Percentiles rank a stretch among this genome's conserved stretches.
phyloP scores from a whole-genome alignment of 1,284 basidiomycete species.

The Tilletia caries region DNA sequence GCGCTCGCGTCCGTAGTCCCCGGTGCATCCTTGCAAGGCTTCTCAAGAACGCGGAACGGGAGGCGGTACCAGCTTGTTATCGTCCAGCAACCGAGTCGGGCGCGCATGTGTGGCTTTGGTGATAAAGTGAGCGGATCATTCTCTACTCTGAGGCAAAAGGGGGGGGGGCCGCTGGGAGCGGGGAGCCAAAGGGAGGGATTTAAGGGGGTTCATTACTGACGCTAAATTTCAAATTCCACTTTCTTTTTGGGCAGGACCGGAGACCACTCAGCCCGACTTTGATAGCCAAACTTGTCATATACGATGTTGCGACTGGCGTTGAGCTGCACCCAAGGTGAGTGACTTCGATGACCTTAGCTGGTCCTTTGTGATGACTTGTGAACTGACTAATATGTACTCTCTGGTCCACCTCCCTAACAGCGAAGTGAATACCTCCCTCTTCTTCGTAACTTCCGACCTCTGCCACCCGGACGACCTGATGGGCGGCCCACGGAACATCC shows the following conservation, averaged over 20 bases:
- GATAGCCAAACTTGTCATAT: conserved; percentile 42
- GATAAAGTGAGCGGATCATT: conserved; percentile 27
- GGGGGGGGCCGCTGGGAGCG: no score
- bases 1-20: background rate
- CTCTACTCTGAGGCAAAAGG: background rate
- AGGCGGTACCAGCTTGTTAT: conserved; percentile 33
- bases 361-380: no score
- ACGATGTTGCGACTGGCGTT: conserved; percentile 34
- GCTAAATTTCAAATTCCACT: background rate
- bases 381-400: no score
- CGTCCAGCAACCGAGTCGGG: conserved; percentile 41
- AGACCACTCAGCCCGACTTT: conserved; percentile 44
- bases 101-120: conserved; percentile 46
- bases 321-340: conserved; percentile 34
- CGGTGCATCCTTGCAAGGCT: background rate
- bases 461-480: conserved; percentile 42
- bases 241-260: conserved; percentile 28
- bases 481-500: conserved; percentile 35
- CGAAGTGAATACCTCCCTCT: conserved; percentile 45
- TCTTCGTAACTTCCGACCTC: conserved; percentile 44
- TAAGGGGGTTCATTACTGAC: no score
- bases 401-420: background rate
- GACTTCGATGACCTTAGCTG: no score
- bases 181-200: no score
- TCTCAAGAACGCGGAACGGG: conserved; percentile 2